Percentiles rank a stretch among this genome's conserved stretches.
Conservation (phyloP, 2,329 filamentous ascomycete species). For the Botrytis pseudocinerea region DNA sequence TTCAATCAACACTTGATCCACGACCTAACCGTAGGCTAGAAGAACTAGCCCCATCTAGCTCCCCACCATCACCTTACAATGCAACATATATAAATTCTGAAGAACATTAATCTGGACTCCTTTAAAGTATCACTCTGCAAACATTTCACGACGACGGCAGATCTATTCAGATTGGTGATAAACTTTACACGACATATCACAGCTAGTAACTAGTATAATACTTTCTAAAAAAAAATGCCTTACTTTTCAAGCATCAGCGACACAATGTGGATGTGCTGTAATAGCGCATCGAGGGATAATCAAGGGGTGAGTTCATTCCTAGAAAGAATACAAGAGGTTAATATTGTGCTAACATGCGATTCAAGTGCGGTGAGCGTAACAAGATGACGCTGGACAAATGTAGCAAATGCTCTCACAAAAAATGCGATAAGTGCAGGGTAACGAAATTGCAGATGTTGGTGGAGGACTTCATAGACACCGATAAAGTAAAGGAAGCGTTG, state of each 20-base stretch:
- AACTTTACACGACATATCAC: neutral
- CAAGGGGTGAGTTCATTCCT: neutral
- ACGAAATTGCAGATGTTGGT: neutral
- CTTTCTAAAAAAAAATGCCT: neutral
- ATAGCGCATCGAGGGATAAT: neutral
- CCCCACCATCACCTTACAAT: neutral
- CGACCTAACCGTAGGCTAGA: neutral
- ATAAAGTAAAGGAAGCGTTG: neutral
- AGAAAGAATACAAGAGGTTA: too few relatives aligned
- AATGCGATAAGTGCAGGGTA: neutral
- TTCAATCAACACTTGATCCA: neutral
- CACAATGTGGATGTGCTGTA: constrained; percentile 14
- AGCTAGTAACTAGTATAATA: neutral
- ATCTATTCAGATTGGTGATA: neutral
- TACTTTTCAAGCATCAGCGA: constrained; percentile 10
- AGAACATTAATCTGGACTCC: neutral
- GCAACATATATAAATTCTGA: neutral
- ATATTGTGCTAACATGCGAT: neutral
- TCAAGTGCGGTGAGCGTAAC: constrained; percentile 10
- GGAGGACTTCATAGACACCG: neutral
- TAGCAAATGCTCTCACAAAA: neutral
- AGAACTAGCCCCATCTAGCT: neutral
- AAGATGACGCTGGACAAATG: constrained; percentile 1
- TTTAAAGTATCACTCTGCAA: neutral
- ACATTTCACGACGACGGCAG: neutral